These are phyloP conservation scores for Xylaria sp. DNA, from an alignment of 2,329 filamentous ascomycete genomes.

Conservation along the genomic window DNA sequence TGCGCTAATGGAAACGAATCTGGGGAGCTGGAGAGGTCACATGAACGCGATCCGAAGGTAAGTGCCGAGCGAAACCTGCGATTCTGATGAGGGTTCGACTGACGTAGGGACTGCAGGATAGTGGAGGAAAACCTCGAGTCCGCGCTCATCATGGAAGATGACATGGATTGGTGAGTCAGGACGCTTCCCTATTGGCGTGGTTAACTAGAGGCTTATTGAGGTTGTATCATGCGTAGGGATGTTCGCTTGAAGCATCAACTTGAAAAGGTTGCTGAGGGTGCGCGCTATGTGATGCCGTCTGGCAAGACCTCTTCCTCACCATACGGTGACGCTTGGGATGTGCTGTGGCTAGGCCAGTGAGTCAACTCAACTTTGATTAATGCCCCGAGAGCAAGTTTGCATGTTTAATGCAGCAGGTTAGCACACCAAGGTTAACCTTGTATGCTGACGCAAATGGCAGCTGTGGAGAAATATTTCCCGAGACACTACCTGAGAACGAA, in stretches of 20 bases:
- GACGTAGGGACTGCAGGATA: slow-evolving; percentile 41
- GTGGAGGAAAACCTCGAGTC: slow-evolving; percentile 50
- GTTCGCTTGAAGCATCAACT: slow-evolving; percentile 51
- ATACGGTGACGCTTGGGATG: slow-evolving; percentile 44
- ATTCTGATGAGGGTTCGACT: background rate
- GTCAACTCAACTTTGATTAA: background rate
- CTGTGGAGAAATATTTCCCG: slow-evolving; percentile 48
- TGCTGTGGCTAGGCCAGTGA: slow-evolving; percentile 48
- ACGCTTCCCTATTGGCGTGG: background rate
- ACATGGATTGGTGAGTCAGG: slow-evolving; percentile 37
- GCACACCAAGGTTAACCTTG: background rate
- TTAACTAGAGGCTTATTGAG: background rate
- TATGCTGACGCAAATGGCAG: background rate
- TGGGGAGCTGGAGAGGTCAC: slow-evolving; percentile 56
- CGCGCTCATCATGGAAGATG: slow-evolving; percentile 55
- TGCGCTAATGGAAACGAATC: slow-evolving; percentile 47
- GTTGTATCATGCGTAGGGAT: slow-evolving; percentile 41
- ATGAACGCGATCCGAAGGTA: slow-evolving; percentile 52
- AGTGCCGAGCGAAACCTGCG: background rate
- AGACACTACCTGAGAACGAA: slow-evolving; percentile 43
- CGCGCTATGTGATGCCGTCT: slow-evolving; percentile 48
- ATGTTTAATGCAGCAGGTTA: background rate
- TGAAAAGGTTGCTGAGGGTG: slow-evolving; percentile 47
- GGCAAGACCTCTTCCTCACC: slow-evolving; percentile 40
- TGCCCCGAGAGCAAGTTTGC: background rate